Evolutionary conservation across 306 rosid species (phyloP).

Genomic region (Arachis stenosperma): DNA sequence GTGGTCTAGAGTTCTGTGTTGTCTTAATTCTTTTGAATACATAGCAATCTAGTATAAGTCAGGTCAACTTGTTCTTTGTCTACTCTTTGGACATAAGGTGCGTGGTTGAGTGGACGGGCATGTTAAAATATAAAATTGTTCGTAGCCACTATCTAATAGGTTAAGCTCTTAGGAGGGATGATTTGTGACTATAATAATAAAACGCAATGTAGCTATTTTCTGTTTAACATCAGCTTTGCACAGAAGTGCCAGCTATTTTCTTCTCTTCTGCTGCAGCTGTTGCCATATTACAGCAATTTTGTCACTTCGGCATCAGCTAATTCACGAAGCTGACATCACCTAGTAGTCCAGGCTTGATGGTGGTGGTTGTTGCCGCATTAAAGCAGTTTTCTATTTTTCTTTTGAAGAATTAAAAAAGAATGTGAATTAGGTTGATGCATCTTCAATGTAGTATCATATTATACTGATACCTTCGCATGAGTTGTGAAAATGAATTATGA

Average conservation of each 20-base stretch:
- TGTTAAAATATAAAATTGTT: no score
- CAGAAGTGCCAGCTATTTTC: neutral
- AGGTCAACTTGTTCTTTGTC: no score
- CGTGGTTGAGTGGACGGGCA: no score
- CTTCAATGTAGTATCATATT: conserved; percentile 8
- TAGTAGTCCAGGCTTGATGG: neutral
- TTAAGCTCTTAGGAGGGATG: no score
- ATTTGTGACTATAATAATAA: neutral
- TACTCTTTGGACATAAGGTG: no score
- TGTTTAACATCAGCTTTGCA: neutral
- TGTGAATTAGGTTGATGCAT: conserved; percentile 2
- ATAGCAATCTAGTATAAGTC: no score
- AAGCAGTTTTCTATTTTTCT: neutral
- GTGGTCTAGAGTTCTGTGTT: no score
- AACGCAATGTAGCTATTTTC: neutral
- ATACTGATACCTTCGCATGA: neutral
- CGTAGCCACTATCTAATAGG: no score
- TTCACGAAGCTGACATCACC: no score
- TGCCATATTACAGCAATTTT: neutral
- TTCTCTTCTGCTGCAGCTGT: neutral
- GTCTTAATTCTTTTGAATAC: no score
- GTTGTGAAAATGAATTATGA: conserved; percentile 6
- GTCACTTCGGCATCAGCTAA: neutral
- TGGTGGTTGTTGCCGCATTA: neutral
- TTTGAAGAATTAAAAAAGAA: neutral